Conservation (phyloP, 2,329 filamentous ascomycete genomes). For the Penicillium sp. region DNA sequence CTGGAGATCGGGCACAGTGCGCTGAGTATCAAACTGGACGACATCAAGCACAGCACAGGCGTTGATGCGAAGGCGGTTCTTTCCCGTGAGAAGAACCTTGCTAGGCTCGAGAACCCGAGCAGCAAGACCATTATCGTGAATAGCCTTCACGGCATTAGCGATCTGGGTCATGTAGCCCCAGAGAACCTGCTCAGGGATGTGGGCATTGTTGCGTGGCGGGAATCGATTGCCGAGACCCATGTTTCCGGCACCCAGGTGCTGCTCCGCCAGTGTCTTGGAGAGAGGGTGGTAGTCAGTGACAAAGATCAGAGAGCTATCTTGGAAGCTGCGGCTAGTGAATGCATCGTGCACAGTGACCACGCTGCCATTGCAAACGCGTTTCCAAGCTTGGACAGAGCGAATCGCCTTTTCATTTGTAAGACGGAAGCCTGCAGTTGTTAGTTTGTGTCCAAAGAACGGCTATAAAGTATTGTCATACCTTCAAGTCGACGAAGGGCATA, state of each 20-base stretch:
- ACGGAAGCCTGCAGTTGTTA: slow-evolving; percentile 64
- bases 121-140: slow-evolving; percentile 78
- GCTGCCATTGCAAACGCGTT: slow-evolving; percentile 75
- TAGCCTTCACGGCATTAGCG: slow-evolving; percentile 80
- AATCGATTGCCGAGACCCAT: slow-evolving; percentile 42
- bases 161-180: slow-evolving; percentile 95
- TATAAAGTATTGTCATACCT: slow-evolving; percentile 48
- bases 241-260: slow-evolving; percentile 60
- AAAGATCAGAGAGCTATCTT: slow-evolving; percentile 91
- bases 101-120: slow-evolving; percentile 82
- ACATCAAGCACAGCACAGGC: slow-evolving; percentile 90
- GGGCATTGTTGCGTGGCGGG: slow-evolving; percentile 47
- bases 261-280: slow-evolving; percentile 84
- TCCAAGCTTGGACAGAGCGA: slow-evolving; percentile 83
- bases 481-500: slow-evolving; percentile 87
- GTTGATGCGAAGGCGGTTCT: slow-evolving; percentile 83
- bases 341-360: slow-evolving; percentile 87
- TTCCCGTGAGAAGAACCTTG: slow-evolving; percentile 88
- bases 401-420: slow-evolving; percentile 89
- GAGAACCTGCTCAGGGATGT: slow-evolving; percentile 71
- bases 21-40: slow-evolving; percentile 73
- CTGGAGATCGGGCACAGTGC: slow-evolving; percentile 73
- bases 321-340: slow-evolving; percentile 90
- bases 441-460: not conserved
- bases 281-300: slow-evolving; percentile 92